phyloP scores from a whole-genome alignment of 192 early-diverging fungal genomes.

The Coemansia erecta region DNA sequence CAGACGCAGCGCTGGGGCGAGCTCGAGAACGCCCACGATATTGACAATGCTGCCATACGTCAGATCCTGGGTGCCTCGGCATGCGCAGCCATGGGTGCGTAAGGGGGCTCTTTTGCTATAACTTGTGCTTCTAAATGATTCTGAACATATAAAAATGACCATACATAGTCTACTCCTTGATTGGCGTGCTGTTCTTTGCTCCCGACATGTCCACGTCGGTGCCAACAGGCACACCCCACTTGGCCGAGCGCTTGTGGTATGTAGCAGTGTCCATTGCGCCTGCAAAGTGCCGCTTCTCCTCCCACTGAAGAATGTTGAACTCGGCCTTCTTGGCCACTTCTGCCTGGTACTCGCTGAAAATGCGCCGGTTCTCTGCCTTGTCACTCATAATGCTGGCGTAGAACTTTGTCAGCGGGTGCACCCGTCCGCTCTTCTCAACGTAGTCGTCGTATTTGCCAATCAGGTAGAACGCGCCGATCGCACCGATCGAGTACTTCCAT shows the following conservation, averaged over 20 bases:
- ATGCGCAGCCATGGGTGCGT: slow-evolving; percentile 48
- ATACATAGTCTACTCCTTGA: slow-evolving; percentile 28
- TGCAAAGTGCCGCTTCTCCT: slow-evolving; percentile 21
- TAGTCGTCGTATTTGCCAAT: slow-evolving; percentile 47
- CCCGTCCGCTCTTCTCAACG: slow-evolving; percentile 39
- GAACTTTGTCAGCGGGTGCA: slow-evolving; percentile 49
- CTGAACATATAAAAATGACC: neutral
- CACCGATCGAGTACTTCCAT: slow-evolving; percentile 46
- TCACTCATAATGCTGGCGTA: slow-evolving; percentile 44
- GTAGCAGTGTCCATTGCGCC: slow-evolving; percentile 13
- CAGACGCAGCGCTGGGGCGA: slow-evolving; percentile 93
- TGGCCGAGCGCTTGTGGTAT: slow-evolving; percentile 38
- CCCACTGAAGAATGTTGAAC: slow-evolving; percentile 48
- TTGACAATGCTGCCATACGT: slow-evolving; percentile 55
- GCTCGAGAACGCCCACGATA: slow-evolving; percentile 71
- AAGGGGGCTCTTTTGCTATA: neutral
- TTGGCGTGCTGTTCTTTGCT: slow-evolving; percentile 21
- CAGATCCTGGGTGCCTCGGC: slow-evolving; percentile 76
- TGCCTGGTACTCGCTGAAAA: slow-evolving; percentile 42
- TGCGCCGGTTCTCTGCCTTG: slow-evolving; percentile 22
- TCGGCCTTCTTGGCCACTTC: slow-evolving; percentile 41
- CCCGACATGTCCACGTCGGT: slow-evolving; percentile 30
- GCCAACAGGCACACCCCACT: slow-evolving; percentile 45
- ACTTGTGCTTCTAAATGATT: too few species aligned
- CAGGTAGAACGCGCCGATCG: slow-evolving; percentile 29